Conservation (phyloP, 2,329 filamentous ascomycete genomes). For the Dryadomyces sulphureus region DNA sequence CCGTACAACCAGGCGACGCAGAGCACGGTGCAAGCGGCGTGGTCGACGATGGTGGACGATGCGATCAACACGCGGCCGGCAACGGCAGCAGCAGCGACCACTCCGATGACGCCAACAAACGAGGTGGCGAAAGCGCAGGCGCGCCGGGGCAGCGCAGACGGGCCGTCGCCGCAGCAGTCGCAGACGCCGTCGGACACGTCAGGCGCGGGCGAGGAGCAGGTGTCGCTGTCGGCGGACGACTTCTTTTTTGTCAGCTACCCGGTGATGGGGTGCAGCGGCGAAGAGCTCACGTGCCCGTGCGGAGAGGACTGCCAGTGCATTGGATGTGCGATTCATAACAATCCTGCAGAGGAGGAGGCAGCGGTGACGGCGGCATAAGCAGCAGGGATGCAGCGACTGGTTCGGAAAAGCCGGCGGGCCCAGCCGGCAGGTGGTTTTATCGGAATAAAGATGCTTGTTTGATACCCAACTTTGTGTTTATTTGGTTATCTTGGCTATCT, state of each 20-base stretch:
- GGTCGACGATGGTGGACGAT: constrained; percentile 9
- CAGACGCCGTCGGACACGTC: constrained; percentile 33
- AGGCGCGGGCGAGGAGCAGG: constrained; percentile 34
- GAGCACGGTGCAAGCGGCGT: constrained; percentile 11
- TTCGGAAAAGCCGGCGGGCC: no score
- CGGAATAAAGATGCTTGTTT: no score
- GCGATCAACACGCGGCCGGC: not conserved
- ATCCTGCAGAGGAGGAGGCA: not conserved
- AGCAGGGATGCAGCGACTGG: not conserved
- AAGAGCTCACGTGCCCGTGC: constrained; percentile 34
- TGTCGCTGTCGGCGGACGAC: constrained; percentile 30
- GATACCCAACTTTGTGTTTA: no score
- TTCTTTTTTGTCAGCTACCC: constrained; percentile 40
- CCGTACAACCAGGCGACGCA: constrained; percentile 13
- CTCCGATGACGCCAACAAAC: not conserved
- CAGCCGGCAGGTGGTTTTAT: no score
- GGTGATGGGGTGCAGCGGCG: constrained; percentile 12
- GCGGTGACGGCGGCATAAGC: not conserved
- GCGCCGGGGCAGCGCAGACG: constrained; percentile 4
- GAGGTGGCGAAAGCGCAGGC: not conserved
- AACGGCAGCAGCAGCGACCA: not conserved
- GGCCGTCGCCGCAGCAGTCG: constrained; percentile 21
- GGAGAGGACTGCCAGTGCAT: constrained; percentile 53
- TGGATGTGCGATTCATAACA: constrained; percentile 53
- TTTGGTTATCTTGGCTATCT: no score